Evolutionary conservation across 2,329 filamentous ascomycete genomes (phyloP).

Genomic region (Xylaria sp.): DNA sequence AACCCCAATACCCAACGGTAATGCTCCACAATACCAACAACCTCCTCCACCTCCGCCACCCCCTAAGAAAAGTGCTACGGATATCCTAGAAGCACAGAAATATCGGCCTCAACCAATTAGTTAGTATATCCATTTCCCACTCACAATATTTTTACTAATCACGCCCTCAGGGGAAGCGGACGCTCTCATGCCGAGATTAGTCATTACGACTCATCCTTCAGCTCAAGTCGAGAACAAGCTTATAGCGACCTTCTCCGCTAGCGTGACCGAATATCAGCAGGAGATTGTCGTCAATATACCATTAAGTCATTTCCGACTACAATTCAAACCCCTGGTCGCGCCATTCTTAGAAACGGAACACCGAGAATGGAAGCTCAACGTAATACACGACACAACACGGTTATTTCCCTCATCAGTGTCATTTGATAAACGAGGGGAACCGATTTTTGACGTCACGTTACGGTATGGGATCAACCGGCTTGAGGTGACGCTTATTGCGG

Average conservation of each 20-base stretch:
- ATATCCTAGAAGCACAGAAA: constrained; percentile 49
- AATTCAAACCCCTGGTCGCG: constrained; percentile 74
- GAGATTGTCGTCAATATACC: constrained; percentile 78
- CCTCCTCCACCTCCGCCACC: constrained; percentile 37
- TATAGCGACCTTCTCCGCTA: constrained; percentile 71
- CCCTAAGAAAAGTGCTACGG: constrained; percentile 46
- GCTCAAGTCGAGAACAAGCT: constrained; percentile 71
- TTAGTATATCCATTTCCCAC: constrained; percentile 33
- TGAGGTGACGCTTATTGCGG: constrained; percentile 80
- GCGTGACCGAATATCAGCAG: constrained; percentile 73
- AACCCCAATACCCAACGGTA: constrained; percentile 37
- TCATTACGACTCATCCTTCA: constrained; percentile 64
- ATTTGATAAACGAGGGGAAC: constrained; percentile 68
- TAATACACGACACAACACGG: constrained; percentile 73
- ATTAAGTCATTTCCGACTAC: constrained; percentile 73
- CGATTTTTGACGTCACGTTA: constrained; percentile 80
- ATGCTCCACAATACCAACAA: constrained; percentile 36
- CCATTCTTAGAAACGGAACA: constrained; percentile 66
- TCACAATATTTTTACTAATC: constrained; percentile 29
- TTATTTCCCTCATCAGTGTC: constrained; percentile 58
- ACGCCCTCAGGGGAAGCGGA: constrained; percentile 42
- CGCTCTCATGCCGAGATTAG: constrained; percentile 46
- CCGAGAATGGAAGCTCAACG: constrained; percentile 81
- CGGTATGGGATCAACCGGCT: constrained; percentile 79
- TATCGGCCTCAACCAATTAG: constrained; percentile 47